Conservation (phyloP, 2,329 filamentous ascomycete species). For the Hypoxylon sp. region DNA sequence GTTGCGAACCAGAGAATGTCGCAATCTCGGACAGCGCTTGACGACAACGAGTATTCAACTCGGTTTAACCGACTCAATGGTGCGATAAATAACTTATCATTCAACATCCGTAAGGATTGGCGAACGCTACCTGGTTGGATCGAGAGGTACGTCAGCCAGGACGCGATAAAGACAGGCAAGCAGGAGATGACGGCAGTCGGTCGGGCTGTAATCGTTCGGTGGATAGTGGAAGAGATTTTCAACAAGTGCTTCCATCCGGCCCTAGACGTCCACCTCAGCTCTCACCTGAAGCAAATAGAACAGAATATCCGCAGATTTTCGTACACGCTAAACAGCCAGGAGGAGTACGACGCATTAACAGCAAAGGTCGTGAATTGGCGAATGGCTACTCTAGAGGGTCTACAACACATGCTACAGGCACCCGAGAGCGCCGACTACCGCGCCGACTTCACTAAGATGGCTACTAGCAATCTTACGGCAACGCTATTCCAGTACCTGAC, state of each 20-base stretch:
- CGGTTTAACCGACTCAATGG: conserved; percentile 93
- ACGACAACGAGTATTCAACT: conserved; percentile 93
- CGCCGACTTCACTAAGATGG: conserved; percentile 76
- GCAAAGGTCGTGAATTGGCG: conserved; percentile 94
- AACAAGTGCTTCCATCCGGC: conserved; percentile 93
- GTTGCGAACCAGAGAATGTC: conserved; percentile 96
- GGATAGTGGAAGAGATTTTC: conserved; percentile 93
- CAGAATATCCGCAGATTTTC: conserved; percentile 86
- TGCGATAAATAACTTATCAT: conserved; percentile 93
- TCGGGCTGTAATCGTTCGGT: conserved; percentile 87
- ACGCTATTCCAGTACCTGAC: conserved; percentile 81
- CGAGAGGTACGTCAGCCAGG: conserved; percentile 82
- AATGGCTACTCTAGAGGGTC: conserved; percentile 92
- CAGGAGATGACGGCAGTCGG: conserved; percentile 99
- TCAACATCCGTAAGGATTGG: conserved; percentile 98
- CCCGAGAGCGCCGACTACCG: conserved; percentile 77
- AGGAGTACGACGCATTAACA: conserved; percentile 90
- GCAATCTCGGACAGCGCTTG: conserved; percentile 91
- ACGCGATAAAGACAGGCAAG: conserved; percentile 87
- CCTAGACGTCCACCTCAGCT: conserved; percentile 81
- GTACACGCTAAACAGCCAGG: conserved; percentile 80
- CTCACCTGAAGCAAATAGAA: conserved; percentile 87
- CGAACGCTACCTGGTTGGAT: conserved; percentile 85
- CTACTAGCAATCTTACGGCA: conserved; percentile 77
- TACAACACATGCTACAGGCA: conserved; percentile 78